phyloP scores from a whole-genome alignment of 2,329 filamentous ascomycete genomes.

The Fusarium keratoplasticum region DNA sequence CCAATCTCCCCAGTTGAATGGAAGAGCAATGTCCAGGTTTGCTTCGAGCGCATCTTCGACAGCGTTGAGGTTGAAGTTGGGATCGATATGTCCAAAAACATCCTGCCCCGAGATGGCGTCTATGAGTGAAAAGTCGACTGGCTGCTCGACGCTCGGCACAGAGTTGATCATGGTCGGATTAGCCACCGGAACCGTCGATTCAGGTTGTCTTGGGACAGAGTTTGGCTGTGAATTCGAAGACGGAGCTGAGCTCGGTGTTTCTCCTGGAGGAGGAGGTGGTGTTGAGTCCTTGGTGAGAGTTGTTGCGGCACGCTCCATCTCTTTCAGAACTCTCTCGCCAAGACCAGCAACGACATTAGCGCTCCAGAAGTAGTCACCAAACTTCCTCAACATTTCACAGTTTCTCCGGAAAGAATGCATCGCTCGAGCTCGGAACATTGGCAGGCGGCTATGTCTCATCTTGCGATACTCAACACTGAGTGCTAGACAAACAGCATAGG shows the following conservation, averaged over 20 bases:
- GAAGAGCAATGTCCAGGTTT: conserved; percentile 65
- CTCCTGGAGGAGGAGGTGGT: conserved; percentile 38
- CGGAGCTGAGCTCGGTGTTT: conserved; percentile 37
- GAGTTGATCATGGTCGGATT: conserved; percentile 45
- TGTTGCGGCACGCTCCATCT: conserved; percentile 66
- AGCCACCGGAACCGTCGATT: conserved; percentile 27
- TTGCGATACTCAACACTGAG: conserved; percentile 73
- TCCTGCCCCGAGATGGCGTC: conserved; percentile 62
- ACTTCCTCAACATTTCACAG: conserved; percentile 63
- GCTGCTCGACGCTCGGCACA: conserved; percentile 46
- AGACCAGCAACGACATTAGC: conserved; percentile 65
- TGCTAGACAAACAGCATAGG: conserved; percentile 71
- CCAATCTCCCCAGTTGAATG: conserved; percentile 64
- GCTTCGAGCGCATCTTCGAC: conserved; percentile 67
- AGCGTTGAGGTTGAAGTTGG: conserved; percentile 64
- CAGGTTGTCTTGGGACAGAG: conserved; percentile 19
- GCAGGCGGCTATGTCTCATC: conserved; percentile 70
- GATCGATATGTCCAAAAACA: conserved; percentile 66
- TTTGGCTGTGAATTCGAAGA: conserved; percentile 24
- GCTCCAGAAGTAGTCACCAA: conserved; percentile 70
- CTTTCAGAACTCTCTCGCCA: conserved; percentile 65
- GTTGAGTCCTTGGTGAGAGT: conserved; percentile 54
- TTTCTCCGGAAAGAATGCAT: conserved; percentile 66
- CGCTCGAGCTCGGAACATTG: conserved; percentile 68
- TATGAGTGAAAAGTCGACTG: conserved; percentile 56